Conservation (phyloP, 345 rosid species). For the Citrus hindsii region DNA sequence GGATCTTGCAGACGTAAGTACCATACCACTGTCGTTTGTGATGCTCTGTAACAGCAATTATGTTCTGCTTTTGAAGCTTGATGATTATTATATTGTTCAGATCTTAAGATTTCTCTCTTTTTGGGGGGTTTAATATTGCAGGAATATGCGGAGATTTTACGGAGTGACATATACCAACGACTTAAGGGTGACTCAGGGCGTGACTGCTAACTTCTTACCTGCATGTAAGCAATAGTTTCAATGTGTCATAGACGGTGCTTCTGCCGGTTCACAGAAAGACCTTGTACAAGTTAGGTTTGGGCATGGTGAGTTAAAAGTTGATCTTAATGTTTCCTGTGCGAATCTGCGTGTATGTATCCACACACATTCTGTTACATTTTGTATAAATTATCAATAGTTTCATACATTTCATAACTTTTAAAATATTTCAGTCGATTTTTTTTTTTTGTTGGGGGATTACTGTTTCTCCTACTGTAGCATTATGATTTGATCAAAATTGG, state of each 20-base stretch:
- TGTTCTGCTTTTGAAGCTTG: neutral
- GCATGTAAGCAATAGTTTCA: neutral
- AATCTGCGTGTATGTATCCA: too few relatives aligned
- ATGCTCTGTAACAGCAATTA: neutral
- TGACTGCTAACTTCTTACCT: constrained; percentile 6
- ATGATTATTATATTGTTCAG: neutral
- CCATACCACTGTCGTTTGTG: neutral
- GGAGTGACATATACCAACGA: constrained; percentile 39
- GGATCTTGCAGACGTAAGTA: constrained; percentile 55
- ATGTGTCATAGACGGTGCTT: neutral
- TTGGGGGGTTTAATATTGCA: constrained; percentile 21
- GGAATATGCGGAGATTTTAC: constrained; percentile 68
- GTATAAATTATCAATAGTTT: neutral
- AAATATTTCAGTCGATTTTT: neutral
- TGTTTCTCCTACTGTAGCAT: neutral
- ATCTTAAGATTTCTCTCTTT: neutral
- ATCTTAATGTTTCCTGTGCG: neutral
- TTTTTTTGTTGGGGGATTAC: neutral
- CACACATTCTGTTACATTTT: neutral
- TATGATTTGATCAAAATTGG: neutral
- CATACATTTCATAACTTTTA: too few relatives aligned
- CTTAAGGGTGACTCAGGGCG: constrained; percentile 31
- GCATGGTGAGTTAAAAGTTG: neutral
- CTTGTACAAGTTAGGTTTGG: constrained; percentile 6
- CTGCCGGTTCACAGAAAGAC: neutral